These are phyloP conservation scores for Flaveria bidentis DNA, from an alignment of 129 eudicot species.

Conservation along the genomic window DNA sequence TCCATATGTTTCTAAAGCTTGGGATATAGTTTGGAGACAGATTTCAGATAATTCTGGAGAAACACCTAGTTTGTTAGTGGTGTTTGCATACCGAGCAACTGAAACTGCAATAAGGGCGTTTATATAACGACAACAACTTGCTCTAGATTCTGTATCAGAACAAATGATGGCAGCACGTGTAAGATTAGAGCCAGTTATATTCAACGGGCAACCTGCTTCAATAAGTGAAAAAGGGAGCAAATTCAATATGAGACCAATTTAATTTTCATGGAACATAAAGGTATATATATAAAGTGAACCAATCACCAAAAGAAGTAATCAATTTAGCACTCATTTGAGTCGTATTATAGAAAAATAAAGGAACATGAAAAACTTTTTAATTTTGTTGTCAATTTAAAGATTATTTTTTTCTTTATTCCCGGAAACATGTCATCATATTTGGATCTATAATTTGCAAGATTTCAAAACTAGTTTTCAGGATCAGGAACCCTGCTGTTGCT, in stretches of 20 bases:
- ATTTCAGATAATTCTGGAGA: slow-evolving; percentile 49
- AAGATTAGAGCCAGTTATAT: slow-evolving; percentile 66
- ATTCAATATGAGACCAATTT: slow-evolving; percentile 11
- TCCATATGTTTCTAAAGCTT: slow-evolving; percentile 69
- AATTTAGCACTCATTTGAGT: neutral
- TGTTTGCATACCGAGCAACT: slow-evolving; percentile 77
- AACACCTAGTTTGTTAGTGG: slow-evolving; percentile 74
- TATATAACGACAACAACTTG: slow-evolving; percentile 84
- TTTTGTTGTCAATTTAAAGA: neutral
- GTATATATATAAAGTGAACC: neutral
- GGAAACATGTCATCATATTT: slow-evolving; percentile 8
- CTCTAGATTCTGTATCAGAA: slow-evolving; percentile 66
- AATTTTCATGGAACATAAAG: neutral
- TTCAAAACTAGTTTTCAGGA: slow-evolving; percentile 1
- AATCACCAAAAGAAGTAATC: neutral
- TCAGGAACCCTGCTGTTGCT: neutral
- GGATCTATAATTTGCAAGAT: slow-evolving; percentile 4
- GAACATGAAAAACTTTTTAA: neutral
- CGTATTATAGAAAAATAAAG: neutral
- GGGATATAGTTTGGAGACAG: slow-evolving; percentile 68
- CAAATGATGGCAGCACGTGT: slow-evolving; percentile 68
- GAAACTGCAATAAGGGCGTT: slow-evolving; percentile 82
- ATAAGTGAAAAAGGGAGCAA: slow-evolving; percentile 17
- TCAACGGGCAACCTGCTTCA: slow-evolving; percentile 85
- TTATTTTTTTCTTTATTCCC: slow-evolving; percentile 1